Evolutionary conservation across 345 rosid species (phyloP), one percentile per base, ranked within the genome.

Genomic region (Murraya koenigii): DNA sequence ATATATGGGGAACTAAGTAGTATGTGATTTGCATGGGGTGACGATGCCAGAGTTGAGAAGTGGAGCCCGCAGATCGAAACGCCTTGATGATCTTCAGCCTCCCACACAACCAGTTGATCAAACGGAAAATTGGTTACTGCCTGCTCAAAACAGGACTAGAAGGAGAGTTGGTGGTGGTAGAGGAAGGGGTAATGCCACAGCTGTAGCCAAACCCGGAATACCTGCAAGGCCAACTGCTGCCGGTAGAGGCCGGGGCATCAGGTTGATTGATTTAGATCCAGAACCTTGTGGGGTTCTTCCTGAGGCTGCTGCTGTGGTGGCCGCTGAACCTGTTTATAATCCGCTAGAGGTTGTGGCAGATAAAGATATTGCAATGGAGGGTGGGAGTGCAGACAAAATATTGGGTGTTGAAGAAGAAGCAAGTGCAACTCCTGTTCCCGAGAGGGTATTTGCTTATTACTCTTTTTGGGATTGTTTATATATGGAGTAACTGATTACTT

Each of bases 21-120:
- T 82, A 76, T 84, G 87, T 86, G 82, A 91, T 80, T 89, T 94
- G 93, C 90, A 94, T 94, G 98, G 96, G 90, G 69, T 94, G 91
- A 94, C 87, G 87, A 94, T 94, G 98, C 98, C 97, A 69, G 97
- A 94, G 86, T 87, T 94, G 93, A 89, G 94, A 91, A 95, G 97
- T 61, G 98, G 97, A 91, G 91, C 97, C 78, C 89, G 98, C 83
- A 90, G 97, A 88, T 95, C 91, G 69, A 95, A 89, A 83, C 96
- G 98, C 69, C 93, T 93, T 80, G 97, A 88, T 78, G 90, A 94
- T 82, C 80, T 87, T 77, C 97, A 95, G 88, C 91, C 92, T 75
- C 84, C 84, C 66, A 94, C 91, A 39, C 98, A 88, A 78, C 91
- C 88, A 19, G 69, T 84, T 49, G 91, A 88, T 73, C 93, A 86